Conservation (phyloP, 768 basidiomycete species). For the Tulasnella calospora region DNA sequence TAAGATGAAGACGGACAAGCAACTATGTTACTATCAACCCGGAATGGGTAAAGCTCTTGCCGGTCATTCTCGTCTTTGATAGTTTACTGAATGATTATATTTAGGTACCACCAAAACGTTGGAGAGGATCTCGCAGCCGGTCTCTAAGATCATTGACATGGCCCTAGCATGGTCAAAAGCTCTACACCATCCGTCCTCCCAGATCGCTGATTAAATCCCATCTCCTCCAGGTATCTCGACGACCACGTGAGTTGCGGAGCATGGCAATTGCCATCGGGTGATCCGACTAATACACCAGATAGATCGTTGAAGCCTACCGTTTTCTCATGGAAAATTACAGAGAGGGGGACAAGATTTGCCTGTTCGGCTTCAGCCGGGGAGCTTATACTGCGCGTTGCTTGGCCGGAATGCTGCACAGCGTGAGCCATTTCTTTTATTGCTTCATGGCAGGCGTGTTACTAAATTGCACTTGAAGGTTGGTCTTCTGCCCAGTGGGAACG, state of each 20-base stretch:
- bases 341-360: constrained; percentile 35
- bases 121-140: neutral
- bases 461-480: neutral
- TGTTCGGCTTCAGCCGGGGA: constrained; percentile 26
- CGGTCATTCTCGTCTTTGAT: neutral
- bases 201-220: neutral
- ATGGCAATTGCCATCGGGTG: too few species aligned
- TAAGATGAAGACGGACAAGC: constrained; percentile 49
- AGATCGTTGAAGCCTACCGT: constrained; percentile 21
- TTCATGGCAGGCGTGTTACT: neutral
- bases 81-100: neutral
- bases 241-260: constrained; percentile 48
- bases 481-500: neutral
- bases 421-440: neutral
- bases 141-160: constrained; percentile 17
- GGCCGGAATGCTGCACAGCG: constrained; percentile 27
- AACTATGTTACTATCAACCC: constrained; percentile 74
- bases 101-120: constrained; percentile 10
- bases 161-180: constrained; percentile 15
- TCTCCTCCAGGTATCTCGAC: constrained; percentile 46
- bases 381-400: constrained; percentile 24
- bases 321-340: constrained; percentile 24
- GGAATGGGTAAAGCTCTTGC: neutral
- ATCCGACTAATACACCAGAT: neutral
- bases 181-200: too few species aligned